Conservation (phyloP, 2,329 filamentous ascomycete genomes). For the Drechslera avenae region DNA sequence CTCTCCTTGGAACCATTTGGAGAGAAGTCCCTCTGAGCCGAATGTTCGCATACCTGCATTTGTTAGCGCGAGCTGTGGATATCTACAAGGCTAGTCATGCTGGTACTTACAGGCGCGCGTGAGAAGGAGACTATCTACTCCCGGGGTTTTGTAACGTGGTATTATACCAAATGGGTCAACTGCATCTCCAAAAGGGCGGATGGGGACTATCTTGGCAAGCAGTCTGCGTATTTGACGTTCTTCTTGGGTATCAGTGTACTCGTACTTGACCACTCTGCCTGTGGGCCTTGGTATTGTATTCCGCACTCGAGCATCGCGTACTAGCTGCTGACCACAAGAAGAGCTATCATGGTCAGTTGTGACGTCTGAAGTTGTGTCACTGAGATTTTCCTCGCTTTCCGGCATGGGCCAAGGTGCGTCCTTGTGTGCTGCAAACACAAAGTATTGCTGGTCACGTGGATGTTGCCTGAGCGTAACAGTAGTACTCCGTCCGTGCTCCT, state of each 20-base stretch:
- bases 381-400: too few species aligned
- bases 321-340: neutral
- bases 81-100: neutral
- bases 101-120: slow-evolving; percentile 22
- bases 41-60: slow-evolving; percentile 28
- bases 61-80: neutral
- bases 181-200: slow-evolving; percentile 21
- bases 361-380: neutral
- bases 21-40: slow-evolving; percentile 22
- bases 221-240: slow-evolving; percentile 22
- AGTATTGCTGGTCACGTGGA: too few species aligned
- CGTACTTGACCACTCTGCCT: neutral
- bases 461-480: too few species aligned
- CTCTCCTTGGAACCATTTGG: slow-evolving; percentile 37
- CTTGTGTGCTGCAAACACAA: too few species aligned
- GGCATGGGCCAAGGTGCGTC: too few species aligned
- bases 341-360: neutral
- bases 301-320: neutral
- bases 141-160: slow-evolving; percentile 25
- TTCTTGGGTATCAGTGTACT: slow-evolving; percentile 10
- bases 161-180: slow-evolving; percentile 31
- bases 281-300: neutral
- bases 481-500: too few species aligned
- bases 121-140: slow-evolving; percentile 23
- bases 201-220: slow-evolving; percentile 15